Conservation (phyloP, 345 rosid species). For the Brassica carinata region DNA sequence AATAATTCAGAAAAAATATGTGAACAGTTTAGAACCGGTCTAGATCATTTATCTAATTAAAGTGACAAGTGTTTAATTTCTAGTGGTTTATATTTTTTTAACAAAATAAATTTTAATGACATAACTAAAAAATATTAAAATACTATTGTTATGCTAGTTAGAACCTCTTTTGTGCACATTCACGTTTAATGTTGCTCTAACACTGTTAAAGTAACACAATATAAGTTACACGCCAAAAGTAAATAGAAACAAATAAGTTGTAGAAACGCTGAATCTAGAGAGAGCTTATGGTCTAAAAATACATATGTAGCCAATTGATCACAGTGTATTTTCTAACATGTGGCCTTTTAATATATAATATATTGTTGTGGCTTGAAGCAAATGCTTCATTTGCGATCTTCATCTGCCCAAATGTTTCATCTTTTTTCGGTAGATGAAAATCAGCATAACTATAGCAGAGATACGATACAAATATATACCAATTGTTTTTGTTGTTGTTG, state of each 20-base stretch:
- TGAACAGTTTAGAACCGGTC: too few species aligned
- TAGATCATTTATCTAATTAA: too few species aligned
- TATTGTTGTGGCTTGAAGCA: neutral
- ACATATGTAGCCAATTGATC: neutral
- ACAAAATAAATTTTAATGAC: too few species aligned
- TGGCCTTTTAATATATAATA: neutral
- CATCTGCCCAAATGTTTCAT: conserved; percentile 5
- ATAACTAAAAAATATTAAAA: too few species aligned
- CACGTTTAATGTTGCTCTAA: too few species aligned
- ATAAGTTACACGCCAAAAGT: neutral
- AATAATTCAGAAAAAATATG: too few species aligned
- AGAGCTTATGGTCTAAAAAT: neutral
- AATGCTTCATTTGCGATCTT: neutral
- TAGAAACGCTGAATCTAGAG: neutral
- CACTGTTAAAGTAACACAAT: neutral
- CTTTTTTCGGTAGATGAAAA: neutral
- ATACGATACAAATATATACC: neutral
- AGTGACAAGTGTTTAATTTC: too few species aligned
- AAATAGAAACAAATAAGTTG: neutral
- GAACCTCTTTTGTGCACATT: too few species aligned
- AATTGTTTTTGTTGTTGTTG: neutral
- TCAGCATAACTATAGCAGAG: neutral
- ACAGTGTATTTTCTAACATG: neutral
- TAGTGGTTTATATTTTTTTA: too few species aligned
- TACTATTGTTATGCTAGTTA: too few species aligned